A percentile compares a stretch with the other conserved stretches of the same genome.
phyloP scores from a whole-genome alignment of 1,284 basidiomycete genomes.

The Boletellus sp. region DNA sequence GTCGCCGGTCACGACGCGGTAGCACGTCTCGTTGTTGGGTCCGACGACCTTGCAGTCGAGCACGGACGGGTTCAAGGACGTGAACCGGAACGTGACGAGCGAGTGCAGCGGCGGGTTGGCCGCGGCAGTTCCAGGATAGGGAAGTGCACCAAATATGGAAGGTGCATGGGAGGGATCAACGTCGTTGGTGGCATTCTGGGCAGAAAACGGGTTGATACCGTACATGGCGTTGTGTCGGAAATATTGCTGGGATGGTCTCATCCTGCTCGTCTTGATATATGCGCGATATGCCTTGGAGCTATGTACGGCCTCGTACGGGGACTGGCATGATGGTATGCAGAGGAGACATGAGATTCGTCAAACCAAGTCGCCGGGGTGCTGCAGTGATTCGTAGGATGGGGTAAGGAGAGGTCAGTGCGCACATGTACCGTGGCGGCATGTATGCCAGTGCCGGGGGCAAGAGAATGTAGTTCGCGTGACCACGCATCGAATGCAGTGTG shows the following conservation, averaged over 20 bases:
- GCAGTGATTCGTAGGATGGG: background rate
- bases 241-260: background rate
- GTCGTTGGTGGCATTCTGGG: slow-evolving; percentile 19
- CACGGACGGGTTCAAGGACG: slow-evolving; percentile 46
- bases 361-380: background rate
- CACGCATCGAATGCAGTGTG: background rate
- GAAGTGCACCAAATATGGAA: slow-evolving; percentile 60
- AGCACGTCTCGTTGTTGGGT: slow-evolving; percentile 41
- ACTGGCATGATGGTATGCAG: background rate
- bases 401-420: background rate
- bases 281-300: slow-evolving; percentile 7
- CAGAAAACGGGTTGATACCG: slow-evolving; percentile 28
- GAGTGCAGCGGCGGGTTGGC: slow-evolving; percentile 32
- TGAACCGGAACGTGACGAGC: slow-evolving; percentile 48
- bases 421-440: background rate
- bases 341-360: background rate
- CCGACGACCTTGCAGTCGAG: slow-evolving; percentile 54
- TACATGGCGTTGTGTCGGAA: slow-evolving; percentile 13
- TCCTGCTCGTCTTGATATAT: slow-evolving; percentile 13
- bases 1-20: slow-evolving; percentile 48
- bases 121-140: slow-evolving; percentile 38
- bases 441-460: background rate
- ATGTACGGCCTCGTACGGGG: slow-evolving; percentile 5
- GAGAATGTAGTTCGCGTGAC: background rate
- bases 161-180: slow-evolving; percentile 28